These are phyloP conservation scores for Lecanicillium sp. DNA, from an alignment of 2,329 filamentous ascomycete genomes.

Conservation along the genomic window DNA sequence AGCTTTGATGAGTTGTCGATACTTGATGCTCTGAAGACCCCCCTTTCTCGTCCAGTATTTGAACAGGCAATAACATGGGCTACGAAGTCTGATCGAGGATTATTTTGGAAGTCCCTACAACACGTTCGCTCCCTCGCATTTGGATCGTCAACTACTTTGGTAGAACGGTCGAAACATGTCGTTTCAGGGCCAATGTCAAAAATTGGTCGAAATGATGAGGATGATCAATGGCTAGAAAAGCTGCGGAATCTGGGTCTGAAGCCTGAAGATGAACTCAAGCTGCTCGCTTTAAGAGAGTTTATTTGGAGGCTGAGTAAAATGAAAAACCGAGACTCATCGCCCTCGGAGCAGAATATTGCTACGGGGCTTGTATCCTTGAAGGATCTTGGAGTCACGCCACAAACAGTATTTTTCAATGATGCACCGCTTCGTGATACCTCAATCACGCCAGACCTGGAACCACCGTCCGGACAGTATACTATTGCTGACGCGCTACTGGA, in stretches of 20 bases:
- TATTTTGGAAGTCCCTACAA: constrained; percentile 78
- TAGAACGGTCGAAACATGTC: constrained; percentile 47
- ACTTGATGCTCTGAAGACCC: constrained; percentile 75
- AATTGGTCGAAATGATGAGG: constrained; percentile 75
- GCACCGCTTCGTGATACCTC: constrained; percentile 42
- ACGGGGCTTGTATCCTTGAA: constrained; percentile 58
- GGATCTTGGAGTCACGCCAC: constrained; percentile 67
- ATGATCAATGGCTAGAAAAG: constrained; percentile 85
- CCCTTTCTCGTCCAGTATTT: constrained; percentile 69
- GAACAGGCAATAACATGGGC: constrained; percentile 87
- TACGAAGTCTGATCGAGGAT: constrained; percentile 65
- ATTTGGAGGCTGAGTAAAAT: constrained; percentile 79
- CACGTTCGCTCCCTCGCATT: constrained; percentile 58
- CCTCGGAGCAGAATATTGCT: constrained; percentile 23
- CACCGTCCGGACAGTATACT: constrained; percentile 50
- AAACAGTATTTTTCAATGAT: constrained; percentile 90
- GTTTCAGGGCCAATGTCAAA: constrained; percentile 51
- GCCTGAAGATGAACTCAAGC: constrained; percentile 79
- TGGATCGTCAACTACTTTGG: constrained; percentile 45
- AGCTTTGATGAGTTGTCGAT: constrained; percentile 65
- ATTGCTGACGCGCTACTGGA: constrained; percentile 88
- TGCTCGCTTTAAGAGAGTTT: constrained; percentile 79
- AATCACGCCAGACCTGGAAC: constrained; percentile 21
- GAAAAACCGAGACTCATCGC: constrained; percentile 45
- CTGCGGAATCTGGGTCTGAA: constrained; percentile 76